Percentiles rank a stretch among this genome's conserved stretches.
These are phyloP conservation scores for Arachnopeziza araneosa DNA, from an alignment of 2,329 filamentous ascomycete species.

Conservation along the genomic window DNA sequence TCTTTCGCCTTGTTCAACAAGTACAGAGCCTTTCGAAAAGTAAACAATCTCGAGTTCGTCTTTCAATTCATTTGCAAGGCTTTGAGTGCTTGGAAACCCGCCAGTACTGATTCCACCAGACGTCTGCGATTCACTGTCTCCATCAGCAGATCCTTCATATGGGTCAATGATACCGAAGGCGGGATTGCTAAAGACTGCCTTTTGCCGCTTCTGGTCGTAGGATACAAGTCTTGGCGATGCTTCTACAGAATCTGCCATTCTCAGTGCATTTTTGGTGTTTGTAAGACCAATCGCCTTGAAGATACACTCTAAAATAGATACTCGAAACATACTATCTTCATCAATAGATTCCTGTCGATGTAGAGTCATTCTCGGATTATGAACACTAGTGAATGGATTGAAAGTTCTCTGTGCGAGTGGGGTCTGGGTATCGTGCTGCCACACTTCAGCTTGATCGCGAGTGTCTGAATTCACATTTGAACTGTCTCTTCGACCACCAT, in stretches of 20 bases:
- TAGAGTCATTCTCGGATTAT: constrained; percentile 42
- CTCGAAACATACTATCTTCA: constrained; percentile 82
- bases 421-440: constrained; percentile 28
- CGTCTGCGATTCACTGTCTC: constrained; percentile 79
- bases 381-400: constrained; percentile 50
- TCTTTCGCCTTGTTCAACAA: constrained; percentile 95
- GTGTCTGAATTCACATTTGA: constrained; percentile 11
- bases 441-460: constrained; percentile 16
- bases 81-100: constrained; percentile 54
- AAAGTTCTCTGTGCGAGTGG: constrained; percentile 42
- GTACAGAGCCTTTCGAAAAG: constrained; percentile 88
- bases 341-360: constrained; percentile 78
- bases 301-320: constrained; percentile 90
- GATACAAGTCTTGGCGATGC: constrained; percentile 80
- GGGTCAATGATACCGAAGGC: constrained; percentile 89
- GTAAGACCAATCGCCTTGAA: constrained; percentile 88
- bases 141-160: constrained; percentile 70
- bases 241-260: constrained; percentile 70
- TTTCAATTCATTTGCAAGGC: constrained; percentile 71
- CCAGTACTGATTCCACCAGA: constrained; percentile 61
- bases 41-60: constrained; percentile 96
- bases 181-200: constrained; percentile 71
- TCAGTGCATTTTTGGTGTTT: constrained; percentile 57
- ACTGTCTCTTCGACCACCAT: constrained; percentile 41
- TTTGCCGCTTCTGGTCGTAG: constrained; percentile 75